Evolutionary conservation across 2,329 filamentous ascomycete species (phyloP).

Genomic region (Trichoderma aggressivum): DNA sequence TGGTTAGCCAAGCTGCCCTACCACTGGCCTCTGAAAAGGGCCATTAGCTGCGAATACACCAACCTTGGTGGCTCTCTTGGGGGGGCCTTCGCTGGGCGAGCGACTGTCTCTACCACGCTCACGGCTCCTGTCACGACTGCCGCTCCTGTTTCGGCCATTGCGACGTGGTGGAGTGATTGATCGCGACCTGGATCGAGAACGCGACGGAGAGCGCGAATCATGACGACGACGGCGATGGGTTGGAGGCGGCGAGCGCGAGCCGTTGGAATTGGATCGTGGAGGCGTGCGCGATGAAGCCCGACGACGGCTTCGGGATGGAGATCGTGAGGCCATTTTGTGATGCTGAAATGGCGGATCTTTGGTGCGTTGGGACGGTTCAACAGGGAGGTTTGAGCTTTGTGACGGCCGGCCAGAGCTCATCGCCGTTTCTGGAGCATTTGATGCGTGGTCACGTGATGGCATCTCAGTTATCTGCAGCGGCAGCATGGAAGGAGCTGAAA

Average conservation of each 20-base stretch:
- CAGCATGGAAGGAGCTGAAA: not conserved
- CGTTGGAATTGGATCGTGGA: constrained; percentile 33
- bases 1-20: not conserved
- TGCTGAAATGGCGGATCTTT: not conserved
- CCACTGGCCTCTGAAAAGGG: not conserved
- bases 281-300: constrained; percentile 36
- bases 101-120: constrained; percentile 35
- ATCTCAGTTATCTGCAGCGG: not conserved
- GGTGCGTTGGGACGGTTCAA: not conserved
- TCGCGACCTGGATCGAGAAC: constrained; percentile 25
- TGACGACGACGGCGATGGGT: constrained; percentile 28
- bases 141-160: constrained; percentile 33
- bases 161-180: constrained; percentile 33
- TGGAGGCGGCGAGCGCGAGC: constrained; percentile 32
- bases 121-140: constrained; percentile 33
- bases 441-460: constrained; percentile 19
- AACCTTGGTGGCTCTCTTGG: constrained; percentile 52
- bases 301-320: constrained; percentile 33
- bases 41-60: constrained; percentile 16
- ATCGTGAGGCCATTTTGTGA: constrained; percentile 29
- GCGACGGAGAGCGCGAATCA: constrained; percentile 32
- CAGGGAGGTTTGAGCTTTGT: not conserved
- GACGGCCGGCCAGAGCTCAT: constrained; percentile 1
- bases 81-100: constrained; percentile 38
- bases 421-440: not conserved